Evolutionary conservation across 148 eudicot species (phyloP).

Genomic region (Talinum fruticosum): DNA sequence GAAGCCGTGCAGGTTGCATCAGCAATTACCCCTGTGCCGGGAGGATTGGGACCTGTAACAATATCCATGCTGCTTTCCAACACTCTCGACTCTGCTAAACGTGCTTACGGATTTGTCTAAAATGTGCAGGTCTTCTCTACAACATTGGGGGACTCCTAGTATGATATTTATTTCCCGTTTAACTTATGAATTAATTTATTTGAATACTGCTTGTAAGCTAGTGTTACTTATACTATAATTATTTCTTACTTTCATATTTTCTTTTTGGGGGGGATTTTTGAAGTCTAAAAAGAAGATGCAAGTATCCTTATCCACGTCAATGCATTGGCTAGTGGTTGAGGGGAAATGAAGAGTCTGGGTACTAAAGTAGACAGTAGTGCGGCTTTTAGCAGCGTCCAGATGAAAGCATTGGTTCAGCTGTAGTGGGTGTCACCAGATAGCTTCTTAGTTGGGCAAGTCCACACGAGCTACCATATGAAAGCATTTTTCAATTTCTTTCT

Average conservation of each 20-base stretch:
- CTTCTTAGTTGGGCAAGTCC: not conserved
- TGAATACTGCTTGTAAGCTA: not conserved
- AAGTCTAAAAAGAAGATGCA: not conserved
- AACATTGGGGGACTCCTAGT: not conserved
- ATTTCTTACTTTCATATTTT: not conserved
- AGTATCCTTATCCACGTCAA: not conserved
- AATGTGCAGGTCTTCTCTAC: constrained; percentile 8
- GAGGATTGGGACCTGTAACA: constrained; percentile 60
- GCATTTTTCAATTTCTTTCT: not conserved
- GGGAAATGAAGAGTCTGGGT: not conserved
- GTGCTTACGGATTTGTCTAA: constrained; percentile 33
- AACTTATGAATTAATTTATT: not conserved
- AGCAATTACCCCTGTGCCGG: constrained; percentile 57
- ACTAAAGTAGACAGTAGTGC: too few relatives aligned
- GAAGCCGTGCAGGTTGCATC: constrained; percentile 53
- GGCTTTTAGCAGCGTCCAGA: not conserved
- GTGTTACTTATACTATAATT: not conserved
- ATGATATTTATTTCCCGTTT: not conserved
- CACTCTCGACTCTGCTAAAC: constrained; percentile 47
- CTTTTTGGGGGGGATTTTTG: too few relatives aligned
- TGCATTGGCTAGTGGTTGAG: not conserved
- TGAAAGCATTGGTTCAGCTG: not conserved
- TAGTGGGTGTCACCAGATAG: not conserved
- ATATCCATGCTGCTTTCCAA: constrained; percentile 56
- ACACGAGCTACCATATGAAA: not conserved